Evolutionary conservation across 306 rosid genomes (phyloP), one percentile per base, ranked within the genome.

Genomic region (Fragaria iinumae): DNA sequence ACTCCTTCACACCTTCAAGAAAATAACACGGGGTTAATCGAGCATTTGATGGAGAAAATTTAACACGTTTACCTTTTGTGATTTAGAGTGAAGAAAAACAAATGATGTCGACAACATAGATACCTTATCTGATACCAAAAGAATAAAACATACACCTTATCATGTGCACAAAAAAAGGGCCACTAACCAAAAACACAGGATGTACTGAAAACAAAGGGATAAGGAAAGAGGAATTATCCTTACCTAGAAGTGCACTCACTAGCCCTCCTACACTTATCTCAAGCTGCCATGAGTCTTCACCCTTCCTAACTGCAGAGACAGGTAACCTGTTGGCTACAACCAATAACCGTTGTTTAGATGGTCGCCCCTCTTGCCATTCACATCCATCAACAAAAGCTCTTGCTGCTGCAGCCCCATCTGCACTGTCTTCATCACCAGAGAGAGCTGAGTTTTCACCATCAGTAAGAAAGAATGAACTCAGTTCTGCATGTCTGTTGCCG

Each of bases 211-310:
- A 73, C 49, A 52, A 43, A 71, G n/a, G 39, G 69, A 48, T 78
- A 52, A 82, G 64, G 77, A 80, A 80, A 77, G 62, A 77, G 36
- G 71, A 62, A 14, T 8, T 39, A 60, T 77, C 72, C 85, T 83
- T 89, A 86, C 98, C 98, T 90, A 92, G 83, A 81, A 94, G 97
- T 82, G 98, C 97, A 89, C 87, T 94, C 85, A 94, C 98, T 77
- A 92, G 88, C 36, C 98, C 98, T 14, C 98, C 98, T 1, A 84
- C 97, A 76, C 97, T 94, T 53, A 90, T 87, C 83, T 94, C 95
- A 71, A 94, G 97, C 49, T 86, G 94, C 93, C 89, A 94, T 52
- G 90, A 85, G 38, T 90, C 97, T 80, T 85, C 91, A 39, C 97
- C 92, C 89, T 44, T 86, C 76, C 98, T 87, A 53, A 87, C 88